phyloP scores from a whole-genome alignment of 495 filamentous ascomycete genomes.

The Xylaria sp. region DNA sequence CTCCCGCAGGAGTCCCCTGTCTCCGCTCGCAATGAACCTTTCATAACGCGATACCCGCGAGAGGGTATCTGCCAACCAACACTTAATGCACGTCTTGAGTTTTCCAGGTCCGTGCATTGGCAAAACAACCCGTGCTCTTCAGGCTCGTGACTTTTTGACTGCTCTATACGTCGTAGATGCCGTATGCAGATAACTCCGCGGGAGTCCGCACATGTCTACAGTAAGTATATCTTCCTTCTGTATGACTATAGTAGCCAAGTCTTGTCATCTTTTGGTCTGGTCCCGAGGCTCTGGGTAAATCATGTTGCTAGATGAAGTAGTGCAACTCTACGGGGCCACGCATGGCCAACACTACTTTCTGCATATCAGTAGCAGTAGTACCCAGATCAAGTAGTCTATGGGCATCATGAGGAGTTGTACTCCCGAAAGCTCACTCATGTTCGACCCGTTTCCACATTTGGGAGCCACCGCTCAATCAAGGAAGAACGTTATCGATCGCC shows the following conservation, averaged over 20 bases:
- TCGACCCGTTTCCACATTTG: neutral
- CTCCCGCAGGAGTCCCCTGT: slow-evolving; percentile 15
- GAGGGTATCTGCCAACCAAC: neutral
- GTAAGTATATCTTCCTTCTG: too few species aligned
- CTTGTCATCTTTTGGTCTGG: slow-evolving; percentile 10
- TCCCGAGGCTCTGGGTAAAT: slow-evolving; percentile 25
- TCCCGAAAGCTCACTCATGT: neutral
- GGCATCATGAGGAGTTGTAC: neutral
- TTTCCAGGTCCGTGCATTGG: neutral
- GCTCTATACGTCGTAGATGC: neutral
- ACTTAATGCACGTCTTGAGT: neutral
- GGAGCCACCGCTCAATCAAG: neutral
- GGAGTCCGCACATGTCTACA: neutral
- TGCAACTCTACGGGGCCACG: slow-evolving; percentile 16
- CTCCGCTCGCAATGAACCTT: slow-evolving; percentile 12
- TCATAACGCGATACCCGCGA: slow-evolving; percentile 12
- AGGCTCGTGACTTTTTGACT: neutral
- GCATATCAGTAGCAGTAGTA: slow-evolving; percentile 3
- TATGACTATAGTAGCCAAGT: slow-evolving; percentile 13
- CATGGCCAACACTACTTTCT: slow-evolving; percentile 10
- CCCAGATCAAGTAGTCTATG: neutral
- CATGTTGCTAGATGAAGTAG: slow-evolving; percentile 8
- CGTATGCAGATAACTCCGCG: neutral
- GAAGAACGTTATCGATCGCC: neutral
- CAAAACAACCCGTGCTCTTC: neutral